phyloP scores from a whole-genome alignment of 129 eudicot species.

The Chrysanthemum lavandulifolium region DNA sequence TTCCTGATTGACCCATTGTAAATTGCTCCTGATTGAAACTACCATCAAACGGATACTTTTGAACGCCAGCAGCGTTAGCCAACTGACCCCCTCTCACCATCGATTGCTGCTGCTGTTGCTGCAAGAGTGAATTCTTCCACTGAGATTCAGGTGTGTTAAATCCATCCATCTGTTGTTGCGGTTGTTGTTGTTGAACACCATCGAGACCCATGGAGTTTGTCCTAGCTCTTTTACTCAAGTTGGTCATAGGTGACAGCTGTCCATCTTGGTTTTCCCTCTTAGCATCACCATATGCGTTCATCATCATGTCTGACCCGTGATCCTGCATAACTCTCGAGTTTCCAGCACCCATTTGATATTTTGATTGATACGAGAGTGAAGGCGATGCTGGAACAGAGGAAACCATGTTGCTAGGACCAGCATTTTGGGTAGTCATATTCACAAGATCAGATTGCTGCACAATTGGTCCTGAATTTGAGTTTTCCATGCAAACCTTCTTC shows the following conservation, averaged over 20 bases:
- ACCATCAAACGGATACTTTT: slow-evolving; percentile 74
- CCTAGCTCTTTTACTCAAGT: slow-evolving; percentile 62
- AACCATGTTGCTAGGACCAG: slow-evolving; percentile 47
- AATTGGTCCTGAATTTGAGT: slow-evolving; percentile 42
- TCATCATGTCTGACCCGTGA: slow-evolving; percentile 67
- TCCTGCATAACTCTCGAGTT: slow-evolving; percentile 63
- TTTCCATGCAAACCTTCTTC: slow-evolving; percentile 68
- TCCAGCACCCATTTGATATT: slow-evolving; percentile 64
- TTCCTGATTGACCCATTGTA: slow-evolving; percentile 53
- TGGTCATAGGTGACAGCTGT: slow-evolving; percentile 50
- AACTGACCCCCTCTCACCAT: slow-evolving; percentile 59
- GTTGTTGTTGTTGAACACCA: slow-evolving; percentile 60
- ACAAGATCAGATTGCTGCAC: slow-evolving; percentile 53
- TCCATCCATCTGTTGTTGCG: slow-evolving; percentile 62
- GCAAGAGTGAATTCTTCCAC: slow-evolving; percentile 39
- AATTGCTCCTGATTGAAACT: slow-evolving; percentile 60
- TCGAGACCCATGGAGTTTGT: slow-evolving; percentile 47
- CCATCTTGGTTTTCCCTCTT: slow-evolving; percentile 86
- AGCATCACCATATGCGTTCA: slow-evolving; percentile 50
- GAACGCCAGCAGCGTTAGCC: slow-evolving; percentile 54
- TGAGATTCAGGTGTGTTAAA: slow-evolving; percentile 19
- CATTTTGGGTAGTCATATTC: slow-evolving; percentile 50
- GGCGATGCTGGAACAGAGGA: slow-evolving; percentile 50
- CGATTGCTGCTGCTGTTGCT: slow-evolving; percentile 70
- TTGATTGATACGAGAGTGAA: slow-evolving; percentile 49